Evolutionary conservation across 495 filamentous ascomycete genomes (phyloP).

Genomic region (Cetradonia linearis): DNA sequence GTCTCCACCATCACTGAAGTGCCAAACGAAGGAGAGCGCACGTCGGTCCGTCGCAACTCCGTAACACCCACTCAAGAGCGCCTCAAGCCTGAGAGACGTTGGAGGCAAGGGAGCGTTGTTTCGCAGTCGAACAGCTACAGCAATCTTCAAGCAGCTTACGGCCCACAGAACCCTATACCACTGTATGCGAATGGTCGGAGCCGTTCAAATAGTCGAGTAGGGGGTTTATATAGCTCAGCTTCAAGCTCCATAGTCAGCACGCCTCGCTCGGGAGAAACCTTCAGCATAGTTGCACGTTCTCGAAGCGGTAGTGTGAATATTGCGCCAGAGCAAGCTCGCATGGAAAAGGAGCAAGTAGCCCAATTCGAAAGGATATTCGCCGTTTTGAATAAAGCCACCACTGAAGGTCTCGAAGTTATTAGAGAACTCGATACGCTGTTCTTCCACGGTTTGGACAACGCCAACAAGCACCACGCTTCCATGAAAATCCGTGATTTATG

Average conservation of each 20-base stretch:
- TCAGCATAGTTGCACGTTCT: constrained; percentile 34
- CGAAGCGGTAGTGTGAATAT: constrained; percentile 30
- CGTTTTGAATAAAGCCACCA: constrained; percentile 56
- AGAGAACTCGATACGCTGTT: constrained; percentile 58
- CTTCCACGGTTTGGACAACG: constrained; percentile 37
- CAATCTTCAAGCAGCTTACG: constrained; percentile 21
- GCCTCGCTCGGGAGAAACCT: constrained; percentile 71
- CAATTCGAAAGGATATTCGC: constrained; percentile 69
- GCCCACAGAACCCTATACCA: constrained; percentile 18
- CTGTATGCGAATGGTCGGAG: constrained; percentile 32
- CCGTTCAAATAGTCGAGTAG: constrained; percentile 41
- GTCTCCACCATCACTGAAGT: constrained; percentile 13
- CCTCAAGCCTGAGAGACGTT: constrained; percentile 38
- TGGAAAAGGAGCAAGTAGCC: constrained; percentile 17
- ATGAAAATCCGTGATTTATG: constrained; percentile 53
- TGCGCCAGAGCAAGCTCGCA: constrained; percentile 20
- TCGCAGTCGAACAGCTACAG: constrained; percentile 41
- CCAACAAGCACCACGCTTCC: constrained; percentile 36
- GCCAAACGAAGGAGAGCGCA: constrained; percentile 22
- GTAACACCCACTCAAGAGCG: constrained; percentile 53
- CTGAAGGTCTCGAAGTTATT: constrained; percentile 53
- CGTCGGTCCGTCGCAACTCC: constrained; percentile 37
- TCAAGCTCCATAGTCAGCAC: constrained; percentile 47
- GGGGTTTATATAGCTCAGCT: constrained; percentile 38
- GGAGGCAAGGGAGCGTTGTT: constrained; percentile 53